Evolutionary conservation across 1,284 basidiomycete species (phyloP).

Genomic region (Phylloboletellus chloephorus): DNA sequence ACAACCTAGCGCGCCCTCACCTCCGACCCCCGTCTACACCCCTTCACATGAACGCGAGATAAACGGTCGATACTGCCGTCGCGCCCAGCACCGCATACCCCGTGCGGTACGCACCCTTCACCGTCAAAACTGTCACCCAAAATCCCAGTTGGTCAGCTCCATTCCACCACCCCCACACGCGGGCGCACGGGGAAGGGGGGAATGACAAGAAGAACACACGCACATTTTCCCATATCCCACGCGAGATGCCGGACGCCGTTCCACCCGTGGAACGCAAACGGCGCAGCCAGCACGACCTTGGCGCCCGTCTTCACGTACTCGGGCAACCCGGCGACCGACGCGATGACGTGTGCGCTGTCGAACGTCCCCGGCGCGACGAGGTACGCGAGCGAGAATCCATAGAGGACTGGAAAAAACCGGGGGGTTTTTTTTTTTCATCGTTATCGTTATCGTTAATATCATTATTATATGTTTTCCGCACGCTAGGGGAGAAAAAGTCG

Average conservation of each 20-base stretch:
- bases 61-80: slow-evolving; percentile 71
- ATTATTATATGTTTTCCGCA: no score
- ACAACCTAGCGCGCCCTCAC: no score
- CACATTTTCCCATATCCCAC: slow-evolving; percentile 91
- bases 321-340: slow-evolving; percentile 65
- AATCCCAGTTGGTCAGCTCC: no score
- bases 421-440: no score
- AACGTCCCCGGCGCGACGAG: slow-evolving; percentile 77
- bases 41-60: no score
- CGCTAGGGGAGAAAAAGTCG: not conserved
- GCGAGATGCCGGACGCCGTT: slow-evolving; percentile 90
- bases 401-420: slow-evolving; percentile 67
- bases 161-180: no score
- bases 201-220: slow-evolving; percentile 33
- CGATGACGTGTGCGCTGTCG: slow-evolving; percentile 74
- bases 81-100: slow-evolving; percentile 84
- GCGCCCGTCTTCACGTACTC: slow-evolving; percentile 68
- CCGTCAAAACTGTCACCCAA: slow-evolving; percentile 66
- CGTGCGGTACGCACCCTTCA: slow-evolving; percentile 74
- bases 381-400: slow-evolving; percentile 86
- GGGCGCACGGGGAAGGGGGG: no score
- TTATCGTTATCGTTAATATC: no score
- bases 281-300: slow-evolving; percentile 74
- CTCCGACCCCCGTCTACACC: no score
- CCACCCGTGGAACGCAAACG: slow-evolving; percentile 86